Evolutionary conservation across 2,329 filamentous ascomycete species (phyloP).

Genomic region (Penicillium sp.): DNA sequence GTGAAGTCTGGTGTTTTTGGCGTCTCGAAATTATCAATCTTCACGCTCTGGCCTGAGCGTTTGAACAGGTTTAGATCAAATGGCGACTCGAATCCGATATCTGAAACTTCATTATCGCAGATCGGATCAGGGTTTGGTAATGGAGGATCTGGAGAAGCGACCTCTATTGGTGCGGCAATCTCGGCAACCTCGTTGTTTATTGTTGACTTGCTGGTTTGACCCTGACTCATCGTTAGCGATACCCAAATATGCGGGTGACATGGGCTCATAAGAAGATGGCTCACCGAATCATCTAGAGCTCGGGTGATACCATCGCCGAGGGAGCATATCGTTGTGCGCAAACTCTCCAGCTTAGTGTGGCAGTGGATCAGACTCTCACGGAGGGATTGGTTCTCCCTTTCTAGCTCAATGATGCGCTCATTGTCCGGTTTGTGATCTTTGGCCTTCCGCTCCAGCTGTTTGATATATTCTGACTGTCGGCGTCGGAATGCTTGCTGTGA

Average conservation of each 20-base stretch:
- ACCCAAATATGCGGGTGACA: not conserved
- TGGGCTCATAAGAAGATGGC: no score
- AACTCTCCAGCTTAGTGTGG: not conserved
- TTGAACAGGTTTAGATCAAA: not conserved
- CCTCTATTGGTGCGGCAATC: not conserved
- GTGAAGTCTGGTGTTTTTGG: not conserved
- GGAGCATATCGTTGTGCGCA: not conserved
- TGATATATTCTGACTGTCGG: not conserved
- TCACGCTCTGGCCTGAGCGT: not conserved
- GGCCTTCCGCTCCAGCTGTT: not conserved
- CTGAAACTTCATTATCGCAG: not conserved
- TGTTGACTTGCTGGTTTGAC: not conserved
- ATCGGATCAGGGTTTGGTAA: not conserved
- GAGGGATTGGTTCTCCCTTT: not conserved
- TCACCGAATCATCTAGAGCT: not conserved
- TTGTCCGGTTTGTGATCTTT: not conserved
- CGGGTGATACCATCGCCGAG: not conserved
- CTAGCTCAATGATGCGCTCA: slow-evolving; percentile 1
- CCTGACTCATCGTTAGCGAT: not conserved
- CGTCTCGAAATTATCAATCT: not conserved
- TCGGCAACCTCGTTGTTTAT: not conserved
- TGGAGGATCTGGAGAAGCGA: not conserved
- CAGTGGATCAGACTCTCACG: not conserved
- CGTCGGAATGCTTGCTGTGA: not conserved
- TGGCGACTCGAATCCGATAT: not conserved